Conservation (phyloP, 495 filamentous ascomycete genomes). For the Podospora pseudocomata region DNA sequence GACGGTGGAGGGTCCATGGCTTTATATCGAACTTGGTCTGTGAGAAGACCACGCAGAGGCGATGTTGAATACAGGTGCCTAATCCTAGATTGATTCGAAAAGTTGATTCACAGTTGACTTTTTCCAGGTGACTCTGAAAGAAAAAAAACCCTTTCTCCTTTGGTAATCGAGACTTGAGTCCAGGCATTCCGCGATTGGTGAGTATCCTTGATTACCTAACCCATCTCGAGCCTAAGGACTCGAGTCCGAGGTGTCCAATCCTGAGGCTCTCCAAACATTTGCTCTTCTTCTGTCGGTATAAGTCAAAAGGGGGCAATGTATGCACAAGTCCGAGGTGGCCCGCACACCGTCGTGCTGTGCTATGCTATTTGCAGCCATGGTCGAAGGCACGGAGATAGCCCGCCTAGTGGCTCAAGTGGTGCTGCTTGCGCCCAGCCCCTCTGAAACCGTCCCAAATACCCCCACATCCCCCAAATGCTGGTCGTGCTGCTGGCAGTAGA, state of each 20-base stretch:
- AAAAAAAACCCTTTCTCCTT: too few species aligned
- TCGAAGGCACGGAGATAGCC: neutral
- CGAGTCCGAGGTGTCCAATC: neutral
- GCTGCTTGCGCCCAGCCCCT: neutral
- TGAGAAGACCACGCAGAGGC: neutral
- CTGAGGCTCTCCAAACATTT: neutral
- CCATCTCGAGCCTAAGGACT: neutral
- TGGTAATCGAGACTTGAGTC: neutral
- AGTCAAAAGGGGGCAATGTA: neutral
- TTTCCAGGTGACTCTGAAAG: neutral
- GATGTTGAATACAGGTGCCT: constrained; percentile 1
- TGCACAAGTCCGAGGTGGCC: neutral
- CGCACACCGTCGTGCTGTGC: neutral
- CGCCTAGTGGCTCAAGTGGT: neutral
- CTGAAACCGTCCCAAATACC: neutral
- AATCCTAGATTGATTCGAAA: neutral
- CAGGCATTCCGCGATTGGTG: neutral
- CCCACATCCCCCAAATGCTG: constrained; percentile 1
- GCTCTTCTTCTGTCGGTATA: neutral
- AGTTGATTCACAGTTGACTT: neutral
- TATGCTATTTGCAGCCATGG: constrained; percentile 4
- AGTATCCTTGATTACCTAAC: neutral
- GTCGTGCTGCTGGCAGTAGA: neutral
- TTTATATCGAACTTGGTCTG: neutral
- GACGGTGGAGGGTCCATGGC: neutral